These are phyloP conservation scores for Carex sylvatica DNA, from an alignment of 202 grass and related monocot species.

Conservation along the genomic window DNA sequence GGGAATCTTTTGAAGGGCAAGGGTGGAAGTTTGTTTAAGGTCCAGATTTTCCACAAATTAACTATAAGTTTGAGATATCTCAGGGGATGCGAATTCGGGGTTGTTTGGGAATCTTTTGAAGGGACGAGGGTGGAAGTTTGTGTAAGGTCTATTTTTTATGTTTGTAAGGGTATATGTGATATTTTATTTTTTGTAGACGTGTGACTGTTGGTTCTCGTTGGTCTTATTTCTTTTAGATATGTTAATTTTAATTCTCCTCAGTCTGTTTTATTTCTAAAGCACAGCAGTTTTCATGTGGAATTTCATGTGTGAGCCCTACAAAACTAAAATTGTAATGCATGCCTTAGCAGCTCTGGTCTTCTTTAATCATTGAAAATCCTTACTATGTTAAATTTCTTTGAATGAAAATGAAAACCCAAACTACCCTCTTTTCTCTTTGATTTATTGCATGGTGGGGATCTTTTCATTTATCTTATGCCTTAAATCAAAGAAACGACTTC, in stretches of 20 bases:
- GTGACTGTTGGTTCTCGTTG: neutral
- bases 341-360: neutral
- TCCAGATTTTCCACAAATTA: no score
- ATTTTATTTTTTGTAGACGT: neutral
- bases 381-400: neutral
- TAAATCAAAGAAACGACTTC: neutral
- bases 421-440: neutral
- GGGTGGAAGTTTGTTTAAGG: no score
- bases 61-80: no score
- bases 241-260: neutral
- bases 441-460: neutral
- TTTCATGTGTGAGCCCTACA: neutral
- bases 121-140: neutral
- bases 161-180: no score
- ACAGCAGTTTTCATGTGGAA: neutral
- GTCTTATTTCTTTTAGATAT: neutral
- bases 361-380: neutral
- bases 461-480: neutral
- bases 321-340: neutral
- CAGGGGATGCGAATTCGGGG: no score
- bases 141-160: neutral
- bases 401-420: neutral
- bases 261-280: neutral
- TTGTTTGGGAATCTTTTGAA: conserved; percentile 11
- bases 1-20: no score